These are phyloP conservation scores for Candida bentonensis DNA, from an alignment of 805 yeast species.

Conservation along the genomic window DNA sequence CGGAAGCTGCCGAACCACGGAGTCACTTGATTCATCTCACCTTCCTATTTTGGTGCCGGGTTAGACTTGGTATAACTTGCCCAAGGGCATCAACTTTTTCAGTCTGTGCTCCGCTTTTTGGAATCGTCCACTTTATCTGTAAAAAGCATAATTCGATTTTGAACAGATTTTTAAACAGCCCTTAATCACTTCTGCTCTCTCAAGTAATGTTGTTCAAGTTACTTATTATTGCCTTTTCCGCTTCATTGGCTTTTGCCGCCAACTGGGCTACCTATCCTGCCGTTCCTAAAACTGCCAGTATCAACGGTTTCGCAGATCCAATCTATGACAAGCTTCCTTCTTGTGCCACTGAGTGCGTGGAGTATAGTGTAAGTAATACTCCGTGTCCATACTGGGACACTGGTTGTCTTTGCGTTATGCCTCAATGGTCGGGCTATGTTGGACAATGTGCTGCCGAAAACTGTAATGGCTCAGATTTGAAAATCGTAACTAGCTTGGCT, in stretches of 20 bases:
- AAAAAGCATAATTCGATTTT: no score
- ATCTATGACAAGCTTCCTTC: slow-evolving; percentile 25
- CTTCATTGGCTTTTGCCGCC: slow-evolving; percentile 13
- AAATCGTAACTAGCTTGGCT: slow-evolving; percentile 24
- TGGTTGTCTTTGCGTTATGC: slow-evolving; percentile 38
- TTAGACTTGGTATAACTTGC: no score
- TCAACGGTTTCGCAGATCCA: slow-evolving; percentile 37
- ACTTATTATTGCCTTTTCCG: background rate
- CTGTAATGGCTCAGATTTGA: slow-evolving; percentile 24
- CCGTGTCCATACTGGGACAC: slow-evolving; percentile 43
- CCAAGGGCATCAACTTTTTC: no score
- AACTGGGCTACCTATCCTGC: slow-evolving; percentile 32
- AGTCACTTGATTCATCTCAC: no score
- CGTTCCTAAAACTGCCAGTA: slow-evolving; percentile 32
- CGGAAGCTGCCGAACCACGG: no score
- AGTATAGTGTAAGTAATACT: slow-evolving; percentile 22
- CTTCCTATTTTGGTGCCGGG: no score
- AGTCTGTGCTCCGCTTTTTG: no score
- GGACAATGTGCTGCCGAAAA: slow-evolving; percentile 28
- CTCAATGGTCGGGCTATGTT: slow-evolving; percentile 36
- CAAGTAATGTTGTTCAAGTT: background rate
- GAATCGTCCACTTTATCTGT: no score
- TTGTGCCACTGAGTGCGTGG: slow-evolving; percentile 31
- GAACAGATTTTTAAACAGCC: no score
- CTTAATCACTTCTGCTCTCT: no score